Conservation (phyloP, 805 yeast species). For the Candida krabiensis region DNA sequence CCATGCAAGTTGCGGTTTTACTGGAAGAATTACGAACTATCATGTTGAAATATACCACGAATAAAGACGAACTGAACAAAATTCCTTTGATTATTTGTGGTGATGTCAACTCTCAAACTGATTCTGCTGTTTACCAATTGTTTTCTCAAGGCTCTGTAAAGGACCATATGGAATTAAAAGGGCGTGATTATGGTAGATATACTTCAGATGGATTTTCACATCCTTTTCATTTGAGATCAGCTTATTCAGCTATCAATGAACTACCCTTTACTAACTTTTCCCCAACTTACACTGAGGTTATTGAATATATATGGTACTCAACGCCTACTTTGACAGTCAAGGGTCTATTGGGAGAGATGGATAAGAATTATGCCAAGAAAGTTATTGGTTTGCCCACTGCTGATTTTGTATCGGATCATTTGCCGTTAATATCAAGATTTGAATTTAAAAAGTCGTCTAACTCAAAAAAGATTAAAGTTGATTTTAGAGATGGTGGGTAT, state of each 20-base stretch:
- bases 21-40: constrained; percentile 81
- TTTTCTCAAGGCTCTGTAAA: constrained; percentile 79
- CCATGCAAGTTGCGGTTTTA: constrained; percentile 91
- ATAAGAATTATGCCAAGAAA: constrained; percentile 69
- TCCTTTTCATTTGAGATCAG: constrained; percentile 76
- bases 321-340: constrained; percentile 76
- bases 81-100: constrained; percentile 88
- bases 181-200: constrained; percentile 86
- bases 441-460: constrained; percentile 53
- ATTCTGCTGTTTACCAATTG: constrained; percentile 91
- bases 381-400: constrained; percentile 93
- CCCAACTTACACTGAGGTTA: constrained; percentile 88
- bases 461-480: constrained; percentile 27
- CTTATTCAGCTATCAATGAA: constrained; percentile 83
- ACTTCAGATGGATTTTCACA: constrained; percentile 89
- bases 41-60: constrained; percentile 42
- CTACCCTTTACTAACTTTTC: constrained; percentile 93
- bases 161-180: constrained; percentile 77
- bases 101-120: constrained; percentile 86
- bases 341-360: constrained; percentile 84
- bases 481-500: constrained; percentile 27
- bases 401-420: constrained; percentile 91
- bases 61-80: constrained; percentile 36
- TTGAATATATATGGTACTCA: constrained; percentile 95
- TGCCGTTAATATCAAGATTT: constrained; percentile 80